These are phyloP conservation scores for Phytopythium delawarense DNA, from an alignment of 352 stramenopile genomes.

Conservation along the genomic window DNA sequence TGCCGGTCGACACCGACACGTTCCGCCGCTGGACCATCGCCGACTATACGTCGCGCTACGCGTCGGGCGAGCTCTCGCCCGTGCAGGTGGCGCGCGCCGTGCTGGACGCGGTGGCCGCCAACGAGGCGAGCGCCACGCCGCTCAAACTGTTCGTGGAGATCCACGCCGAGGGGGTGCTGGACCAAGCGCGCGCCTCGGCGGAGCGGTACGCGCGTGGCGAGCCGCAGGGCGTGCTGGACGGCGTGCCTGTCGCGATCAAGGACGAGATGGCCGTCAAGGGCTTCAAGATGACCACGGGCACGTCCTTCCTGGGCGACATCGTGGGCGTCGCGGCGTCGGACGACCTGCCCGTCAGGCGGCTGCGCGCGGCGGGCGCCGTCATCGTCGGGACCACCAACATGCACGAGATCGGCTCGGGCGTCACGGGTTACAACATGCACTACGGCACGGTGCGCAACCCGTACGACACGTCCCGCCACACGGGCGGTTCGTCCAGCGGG, in stretches of 20 bases:
- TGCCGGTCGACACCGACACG: background rate
- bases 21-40: slow-evolving; percentile 72
- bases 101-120: slow-evolving; percentile 48
- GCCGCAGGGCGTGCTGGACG: slow-evolving; percentile 77
- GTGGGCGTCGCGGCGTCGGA: slow-evolving; percentile 38
- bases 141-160: slow-evolving; percentile 76
- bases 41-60: slow-evolving; percentile 64
- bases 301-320: slow-evolving; percentile 66
- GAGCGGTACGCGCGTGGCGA: slow-evolving; percentile 64
- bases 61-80: slow-evolving; percentile 35
- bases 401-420: slow-evolving; percentile 77
- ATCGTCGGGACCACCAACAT: slow-evolving; percentile 90
- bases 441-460: slow-evolving; percentile 79
- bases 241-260: slow-evolving; percentile 87
- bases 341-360: slow-evolving; percentile 44
- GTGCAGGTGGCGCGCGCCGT: slow-evolving; percentile 69
- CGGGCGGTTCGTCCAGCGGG: slow-evolving; percentile 89
- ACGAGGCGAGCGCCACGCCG: slow-evolving; percentile 39
- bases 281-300: slow-evolving; percentile 65
- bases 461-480: slow-evolving; percentile 80
- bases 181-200: slow-evolving; percentile 57
- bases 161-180: slow-evolving; percentile 65
- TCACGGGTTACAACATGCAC: slow-evolving; percentile 80
- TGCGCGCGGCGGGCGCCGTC: slow-evolving; percentile 73
- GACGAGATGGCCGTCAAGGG: slow-evolving; percentile 79